These are phyloP conservation scores for Coemansia sp. DNA, from an alignment of 192 early-diverging fungal genomes.

Conservation along the genomic window DNA sequence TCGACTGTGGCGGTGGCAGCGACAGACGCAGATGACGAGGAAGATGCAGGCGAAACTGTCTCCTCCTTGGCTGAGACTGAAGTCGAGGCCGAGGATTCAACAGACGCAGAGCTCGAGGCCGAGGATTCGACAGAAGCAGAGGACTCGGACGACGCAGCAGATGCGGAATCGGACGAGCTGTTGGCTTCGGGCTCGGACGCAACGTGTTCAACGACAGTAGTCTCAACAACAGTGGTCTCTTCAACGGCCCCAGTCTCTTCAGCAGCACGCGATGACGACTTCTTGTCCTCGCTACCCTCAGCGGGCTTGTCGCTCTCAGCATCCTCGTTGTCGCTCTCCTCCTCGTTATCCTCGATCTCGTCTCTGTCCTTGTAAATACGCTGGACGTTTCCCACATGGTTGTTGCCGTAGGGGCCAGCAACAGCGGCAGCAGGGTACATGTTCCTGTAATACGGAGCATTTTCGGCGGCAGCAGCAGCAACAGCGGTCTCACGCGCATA, in stretches of 20 bases:
- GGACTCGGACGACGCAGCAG: constrained; percentile 14
- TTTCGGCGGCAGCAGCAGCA: background rate
- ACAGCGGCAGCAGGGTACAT: background rate
- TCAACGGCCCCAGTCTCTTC: constrained; percentile 1
- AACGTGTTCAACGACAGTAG: background rate
- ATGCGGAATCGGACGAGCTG: constrained; percentile 4
- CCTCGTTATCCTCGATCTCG: constrained; percentile 21
- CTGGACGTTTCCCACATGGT: constrained; percentile 18
- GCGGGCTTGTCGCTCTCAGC: constrained; percentile 14
- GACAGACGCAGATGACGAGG: constrained; percentile 3
- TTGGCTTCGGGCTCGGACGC: constrained; percentile 5
- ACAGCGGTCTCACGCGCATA: constrained; percentile 4
- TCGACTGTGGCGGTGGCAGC: constrained; percentile 9
- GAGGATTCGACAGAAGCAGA: background rate
- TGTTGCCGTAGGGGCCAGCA: background rate
- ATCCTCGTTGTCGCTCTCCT: constrained; percentile 19
- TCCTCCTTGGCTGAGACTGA: constrained; percentile 10
- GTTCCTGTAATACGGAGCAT: background rate
- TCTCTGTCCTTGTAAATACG: constrained; percentile 21
- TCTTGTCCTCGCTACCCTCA: background rate
- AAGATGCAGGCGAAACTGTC: background rate
- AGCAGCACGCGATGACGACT: constrained; percentile 10
- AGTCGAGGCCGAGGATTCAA: constrained; percentile 1
- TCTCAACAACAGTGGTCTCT: constrained; percentile 7
- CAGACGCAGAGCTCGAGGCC: no score